These are phyloP conservation scores for Trichoderma simmonsii DNA, from an alignment of 2,329 filamentous ascomycete species.

Conservation along the genomic window DNA sequence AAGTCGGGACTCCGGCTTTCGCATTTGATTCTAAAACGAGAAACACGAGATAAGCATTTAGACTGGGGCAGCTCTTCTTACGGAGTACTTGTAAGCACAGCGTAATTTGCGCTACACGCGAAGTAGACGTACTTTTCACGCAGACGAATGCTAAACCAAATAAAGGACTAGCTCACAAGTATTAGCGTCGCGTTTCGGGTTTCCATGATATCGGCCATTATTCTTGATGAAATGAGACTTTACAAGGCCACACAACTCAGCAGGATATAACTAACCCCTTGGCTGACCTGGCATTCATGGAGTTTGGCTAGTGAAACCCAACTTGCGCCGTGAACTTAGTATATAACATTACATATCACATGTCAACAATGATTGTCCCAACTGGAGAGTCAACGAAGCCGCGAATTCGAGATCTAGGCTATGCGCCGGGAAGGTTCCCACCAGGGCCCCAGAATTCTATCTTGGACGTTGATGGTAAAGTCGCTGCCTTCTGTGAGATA, in stretches of 20 bases:
- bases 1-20: not conserved
- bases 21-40: not conserved
- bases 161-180: not conserved
- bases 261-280: not conserved
- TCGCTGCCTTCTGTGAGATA: not conserved
- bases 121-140: not conserved
- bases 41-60: not conserved
- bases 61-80: not conserved
- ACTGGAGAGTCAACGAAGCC: not conserved
- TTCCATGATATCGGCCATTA: not conserved
- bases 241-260: not conserved
- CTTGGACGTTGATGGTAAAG: not conserved
- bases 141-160: not conserved
- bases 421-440: not conserved
- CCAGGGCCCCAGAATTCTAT: not conserved
- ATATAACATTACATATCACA: not conserved
- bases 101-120: rapidly evolving
- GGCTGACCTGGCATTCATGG: not conserved
- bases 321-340: not conserved
- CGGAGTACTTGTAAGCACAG: not conserved
- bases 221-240: not conserved
- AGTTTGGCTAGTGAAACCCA: not conserved
- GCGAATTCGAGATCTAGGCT: not conserved
- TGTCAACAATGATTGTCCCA: not conserved
- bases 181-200: not conserved